Base-by-base conservation (phyloP, 352 stramenopile species). In the Saprolegnia diclina region DNA sequence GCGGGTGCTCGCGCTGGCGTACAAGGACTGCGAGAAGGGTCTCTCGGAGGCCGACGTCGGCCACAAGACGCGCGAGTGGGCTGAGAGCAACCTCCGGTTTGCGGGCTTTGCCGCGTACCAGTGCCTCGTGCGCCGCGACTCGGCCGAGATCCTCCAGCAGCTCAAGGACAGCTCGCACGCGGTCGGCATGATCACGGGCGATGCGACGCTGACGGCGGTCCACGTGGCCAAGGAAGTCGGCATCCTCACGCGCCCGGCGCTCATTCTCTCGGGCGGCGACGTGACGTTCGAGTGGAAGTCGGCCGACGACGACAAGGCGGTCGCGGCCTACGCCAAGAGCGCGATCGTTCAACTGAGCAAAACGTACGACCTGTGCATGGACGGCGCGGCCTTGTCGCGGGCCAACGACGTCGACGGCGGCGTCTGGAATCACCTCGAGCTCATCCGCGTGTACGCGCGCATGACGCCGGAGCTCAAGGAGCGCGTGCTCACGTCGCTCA, bases 131-230 rank as follows among this genome's bases (percentile, higher is more conserved):
- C 87, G 98, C 37, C 99, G 99, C 79, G 94, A 99, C 80, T 98
- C 96, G 55, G 83, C 78, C 22, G 77, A 94, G 6, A 97, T 99
- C 42, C 79, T 99, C 40, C 84, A 94, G 71, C 88, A 97, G 65
- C 76, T 99, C 40, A 83, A 87, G 59, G 85, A 87, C 26, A 97
- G 90, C 70, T 91, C 87, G 19, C 95, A 99, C 74, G 67, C 83
- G n/a, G 87, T 97, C 14, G 94, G 95, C 22, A 99, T 99, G 94
- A 99, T 99, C 73, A 99, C 97, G 14, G 97, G 97, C 63, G 97
- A 99, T 77, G 90, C 91, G 40, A 91, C 96, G 11, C 82, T 99
- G 32, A 99, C 97, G 44, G 97, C 97, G 40, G 90, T 95, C 32
- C 92, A 99, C 68, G 97, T 99, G 24, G 97, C 96, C 9, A 88